Percentiles rank a stretch among this genome's conserved stretches.
phyloP scores from a whole-genome alignment of 495 filamentous ascomycete genomes.

The Cercophora samala region DNA sequence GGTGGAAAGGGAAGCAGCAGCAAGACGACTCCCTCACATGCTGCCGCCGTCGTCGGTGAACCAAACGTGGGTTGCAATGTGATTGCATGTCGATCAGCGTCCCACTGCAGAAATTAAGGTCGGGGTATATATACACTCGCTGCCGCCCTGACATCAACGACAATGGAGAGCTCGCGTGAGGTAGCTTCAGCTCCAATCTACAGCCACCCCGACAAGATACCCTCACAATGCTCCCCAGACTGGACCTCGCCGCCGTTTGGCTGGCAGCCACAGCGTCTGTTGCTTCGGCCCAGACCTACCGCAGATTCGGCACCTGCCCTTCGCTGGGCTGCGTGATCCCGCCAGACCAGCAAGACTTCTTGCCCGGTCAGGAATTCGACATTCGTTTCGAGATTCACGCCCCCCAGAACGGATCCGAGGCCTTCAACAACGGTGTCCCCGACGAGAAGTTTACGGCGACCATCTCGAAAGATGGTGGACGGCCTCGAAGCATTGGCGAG shows the following conservation, averaged over 20 bases:
- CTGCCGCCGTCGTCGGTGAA: not conserved
- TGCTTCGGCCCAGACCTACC: slow-evolving; percentile 61
- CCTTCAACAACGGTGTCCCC: slow-evolving; percentile 53
- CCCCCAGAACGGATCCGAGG: slow-evolving; percentile 70
- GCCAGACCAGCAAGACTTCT: slow-evolving; percentile 73
- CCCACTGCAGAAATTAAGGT: not conserved
- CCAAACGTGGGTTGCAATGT: not conserved
- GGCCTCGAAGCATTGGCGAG: slow-evolving; percentile 46
- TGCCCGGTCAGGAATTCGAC: slow-evolving; percentile 71
- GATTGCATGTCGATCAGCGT: slow-evolving; percentile 1
- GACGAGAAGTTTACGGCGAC: slow-evolving; percentile 68
- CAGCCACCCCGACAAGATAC: not conserved
- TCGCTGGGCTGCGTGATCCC: slow-evolving; percentile 71
- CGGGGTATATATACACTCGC: slow-evolving; percentile 8
- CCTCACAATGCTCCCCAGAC: slow-evolving; percentile 31
- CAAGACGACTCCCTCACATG: not conserved
- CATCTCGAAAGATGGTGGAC: slow-evolving; percentile 55
- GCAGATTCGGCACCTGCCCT: slow-evolving; percentile 66
- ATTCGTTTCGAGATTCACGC: slow-evolving; percentile 74
- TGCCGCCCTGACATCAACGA: not conserved
- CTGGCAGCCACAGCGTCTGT: slow-evolving; percentile 36
- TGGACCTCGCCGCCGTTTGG: slow-evolving; percentile 28
- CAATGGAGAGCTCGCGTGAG: slow-evolving; percentile 7
- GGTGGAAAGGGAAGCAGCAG: not conserved
- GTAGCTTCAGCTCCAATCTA: slow-evolving; percentile 8